Base-by-base conservation (phyloP, 352 stramenopile genomes). In the Chrysophaeum taylorii region DNA sequence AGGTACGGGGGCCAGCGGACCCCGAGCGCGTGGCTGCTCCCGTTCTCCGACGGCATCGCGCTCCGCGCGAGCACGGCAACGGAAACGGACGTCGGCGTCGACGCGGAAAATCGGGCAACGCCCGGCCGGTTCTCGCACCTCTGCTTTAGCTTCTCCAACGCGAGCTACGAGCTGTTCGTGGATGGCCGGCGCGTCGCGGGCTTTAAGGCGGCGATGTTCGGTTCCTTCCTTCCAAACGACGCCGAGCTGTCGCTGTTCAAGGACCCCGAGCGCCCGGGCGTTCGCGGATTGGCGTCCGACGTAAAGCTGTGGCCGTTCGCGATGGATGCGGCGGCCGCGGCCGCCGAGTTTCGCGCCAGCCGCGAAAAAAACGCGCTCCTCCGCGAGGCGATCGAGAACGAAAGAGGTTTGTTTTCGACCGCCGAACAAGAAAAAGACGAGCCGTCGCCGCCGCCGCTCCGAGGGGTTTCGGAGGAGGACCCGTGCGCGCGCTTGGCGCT, bases 21-120 rank as follows among this genome's bases (percentile, higher is more conserved):
- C 1, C 85, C 87, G 0, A 91, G 85, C 0, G 82, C 78, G 5
- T 94, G 87, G 86, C 85, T 90, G 68, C 78, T 84, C n/a, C 87
- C 87, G 0, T 54, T 86, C 41, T 79, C 85, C 39, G 80, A 76
- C 45, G 74, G 74, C 2, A 66, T 94, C 9, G 82, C 87, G 0
- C 53, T 94, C 2, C 77, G 87, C 18, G 83, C 88, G 37, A 91
- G 83, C 43, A 91, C 86, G 29, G 70, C 41, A 0, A 70, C 33
- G 16, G 80, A 78, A 63, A 73, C 77, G 48, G 85, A 93, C 36
- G 72, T 87, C 57, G 86, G 84, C 12, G 27, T 52, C 36, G 64
- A 71, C 38, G 54, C 64, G 25, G 43, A 52, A 0, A 21, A 15
- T 0, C 37, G 35, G 0, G 9, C 92, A 25, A 79, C 85, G 21